Evolutionary conservation across 495 filamentous ascomycete genomes (phyloP).

Genomic region (Talaromyces borbonicus): DNA sequence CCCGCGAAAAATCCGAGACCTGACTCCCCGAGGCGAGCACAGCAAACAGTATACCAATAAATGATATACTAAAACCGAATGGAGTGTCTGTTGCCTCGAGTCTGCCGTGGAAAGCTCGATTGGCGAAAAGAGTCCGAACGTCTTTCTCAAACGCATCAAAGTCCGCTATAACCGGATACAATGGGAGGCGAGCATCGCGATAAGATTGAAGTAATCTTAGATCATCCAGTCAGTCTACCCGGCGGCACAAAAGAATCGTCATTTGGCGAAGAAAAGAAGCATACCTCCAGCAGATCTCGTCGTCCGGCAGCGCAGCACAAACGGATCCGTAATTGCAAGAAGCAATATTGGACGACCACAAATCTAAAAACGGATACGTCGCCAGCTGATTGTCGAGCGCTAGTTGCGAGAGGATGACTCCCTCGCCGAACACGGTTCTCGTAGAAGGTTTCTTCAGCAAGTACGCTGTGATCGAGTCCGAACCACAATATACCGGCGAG

Average conservation of each 20-base stretch:
- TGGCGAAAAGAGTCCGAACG: slow-evolving; percentile 50
- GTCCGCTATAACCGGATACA: slow-evolving; percentile 58
- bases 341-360: slow-evolving; percentile 58
- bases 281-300: slow-evolving; percentile 43
- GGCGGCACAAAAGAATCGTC: too few relatives aligned
- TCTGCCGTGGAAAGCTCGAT: slow-evolving; percentile 39
- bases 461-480: slow-evolving; percentile 48
- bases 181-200: slow-evolving; percentile 55
- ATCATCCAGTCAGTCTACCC: not conserved
- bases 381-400: slow-evolving; percentile 74
- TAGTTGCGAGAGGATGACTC: slow-evolving; percentile 70
- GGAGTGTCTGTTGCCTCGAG: slow-evolving; percentile 14
- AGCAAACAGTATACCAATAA: slow-evolving; percentile 64
- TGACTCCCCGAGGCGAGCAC: slow-evolving; percentile 75
- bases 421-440: slow-evolving; percentile 56
- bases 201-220: slow-evolving; percentile 52
- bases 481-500: slow-evolving; percentile 49
- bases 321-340: slow-evolving; percentile 59
- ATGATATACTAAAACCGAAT: slow-evolving; percentile 54
- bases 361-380: slow-evolving; percentile 66
- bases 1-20: slow-evolving; percentile 57
- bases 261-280: not conserved
- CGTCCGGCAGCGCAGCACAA: slow-evolving; percentile 54
- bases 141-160: slow-evolving; percentile 52
- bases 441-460: slow-evolving; percentile 54